Evolutionary conservation across 83 land plant species (phyloP).

Genomic region (Diphasiastrum complanatum): DNA sequence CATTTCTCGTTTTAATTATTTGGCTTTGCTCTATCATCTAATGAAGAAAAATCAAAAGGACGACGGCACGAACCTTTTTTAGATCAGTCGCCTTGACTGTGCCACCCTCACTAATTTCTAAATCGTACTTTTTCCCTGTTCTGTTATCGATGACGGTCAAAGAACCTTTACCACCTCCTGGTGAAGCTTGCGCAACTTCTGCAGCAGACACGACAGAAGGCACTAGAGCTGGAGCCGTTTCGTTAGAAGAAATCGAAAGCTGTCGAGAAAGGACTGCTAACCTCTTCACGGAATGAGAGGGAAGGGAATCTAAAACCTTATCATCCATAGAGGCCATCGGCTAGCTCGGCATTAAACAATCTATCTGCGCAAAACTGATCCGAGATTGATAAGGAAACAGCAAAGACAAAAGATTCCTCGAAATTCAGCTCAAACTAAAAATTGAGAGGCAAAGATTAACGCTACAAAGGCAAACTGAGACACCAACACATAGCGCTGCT

Average conservation of each 20-base stretch:
- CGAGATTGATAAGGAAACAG: too few relatives aligned
- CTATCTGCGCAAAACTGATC: too few relatives aligned
- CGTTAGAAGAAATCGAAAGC: background rate
- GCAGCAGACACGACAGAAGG: conserved; percentile 26
- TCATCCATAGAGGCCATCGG: too few relatives aligned
- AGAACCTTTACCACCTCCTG: conserved; percentile 31
- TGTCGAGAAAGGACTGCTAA: conserved; percentile 22
- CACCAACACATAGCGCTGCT: too few relatives aligned
- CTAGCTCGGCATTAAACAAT: too few relatives aligned
- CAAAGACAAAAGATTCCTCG: too few relatives aligned
- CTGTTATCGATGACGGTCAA: conserved; percentile 64
- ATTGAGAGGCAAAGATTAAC: too few relatives aligned
- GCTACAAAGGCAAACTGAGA: too few relatives aligned
- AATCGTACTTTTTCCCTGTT: conserved; percentile 69
- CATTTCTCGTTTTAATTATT: too few relatives aligned
- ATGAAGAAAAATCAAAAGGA: background rate
- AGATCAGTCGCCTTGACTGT: conserved; percentile 83
- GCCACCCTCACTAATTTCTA: conserved; percentile 67
- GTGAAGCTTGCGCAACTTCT: conserved; percentile 5
- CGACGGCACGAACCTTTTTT: conserved; percentile 50
- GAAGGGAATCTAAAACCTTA: too few relatives aligned
- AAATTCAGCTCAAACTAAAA: too few relatives aligned
- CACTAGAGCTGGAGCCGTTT: conserved; percentile 13
- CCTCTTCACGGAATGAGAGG: background rate
- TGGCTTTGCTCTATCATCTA: too few relatives aligned